Conservation (phyloP, 192 early-diverging fungal species). For the Rhizoclosmatium sp. region DNA sequence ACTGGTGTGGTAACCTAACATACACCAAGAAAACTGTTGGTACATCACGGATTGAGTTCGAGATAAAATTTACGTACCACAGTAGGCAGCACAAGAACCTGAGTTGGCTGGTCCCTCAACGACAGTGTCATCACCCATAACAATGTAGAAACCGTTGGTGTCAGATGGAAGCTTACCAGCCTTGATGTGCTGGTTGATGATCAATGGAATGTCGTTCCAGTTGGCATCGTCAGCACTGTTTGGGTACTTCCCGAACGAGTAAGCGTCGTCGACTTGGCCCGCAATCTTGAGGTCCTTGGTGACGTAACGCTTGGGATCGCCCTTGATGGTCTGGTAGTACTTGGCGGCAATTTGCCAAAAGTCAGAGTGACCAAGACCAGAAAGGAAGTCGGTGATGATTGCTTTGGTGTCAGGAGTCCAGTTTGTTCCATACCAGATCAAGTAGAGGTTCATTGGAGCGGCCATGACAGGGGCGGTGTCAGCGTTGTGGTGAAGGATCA, state of each 20-base stretch:
- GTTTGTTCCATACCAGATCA: constrained; percentile 5
- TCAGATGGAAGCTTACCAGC: not conserved
- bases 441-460: not conserved
- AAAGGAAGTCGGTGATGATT: constrained; percentile 15
- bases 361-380: not conserved
- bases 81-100: not conserved
- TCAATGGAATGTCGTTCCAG: not conserved
- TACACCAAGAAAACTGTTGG: no score
- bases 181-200: not conserved
- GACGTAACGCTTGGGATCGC: not conserved
- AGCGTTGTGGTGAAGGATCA: not conserved
- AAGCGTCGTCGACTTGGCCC: not conserved
- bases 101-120: not conserved
- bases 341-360: constrained; percentile 15
- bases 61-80: not conserved
- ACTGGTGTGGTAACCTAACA: no score
- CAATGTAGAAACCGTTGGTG: not conserved
- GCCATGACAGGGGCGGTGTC: not conserved
- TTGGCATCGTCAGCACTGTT: not conserved
- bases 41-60: not conserved
- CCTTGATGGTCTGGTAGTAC: constrained; percentile 6
- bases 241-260: not conserved
- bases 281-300: not conserved
- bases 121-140: not conserved
- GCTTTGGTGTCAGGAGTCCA: not conserved